phyloP scores from a whole-genome alignment of 2,329 filamentous ascomycete genomes.

The Xylaria sp. region DNA sequence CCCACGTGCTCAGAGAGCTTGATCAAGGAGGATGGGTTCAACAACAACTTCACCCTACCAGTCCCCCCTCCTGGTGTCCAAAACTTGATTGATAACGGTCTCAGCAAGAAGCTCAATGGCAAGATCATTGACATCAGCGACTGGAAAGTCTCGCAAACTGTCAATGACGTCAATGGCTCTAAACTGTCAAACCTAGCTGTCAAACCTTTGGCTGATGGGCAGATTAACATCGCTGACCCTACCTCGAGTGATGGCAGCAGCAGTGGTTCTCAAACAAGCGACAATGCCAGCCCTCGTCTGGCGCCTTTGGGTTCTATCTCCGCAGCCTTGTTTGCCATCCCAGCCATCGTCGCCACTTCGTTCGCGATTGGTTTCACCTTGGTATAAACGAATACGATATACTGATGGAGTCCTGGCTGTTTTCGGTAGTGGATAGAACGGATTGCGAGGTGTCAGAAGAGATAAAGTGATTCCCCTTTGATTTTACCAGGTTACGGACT shows the following conservation, averaged over 20 bases:
- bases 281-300: constrained; percentile 35
- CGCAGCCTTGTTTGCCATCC: constrained; percentile 31
- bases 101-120: constrained; percentile 71
- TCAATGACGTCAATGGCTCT: constrained; percentile 56
- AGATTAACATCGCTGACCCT: constrained; percentile 40
- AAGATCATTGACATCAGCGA: constrained; percentile 75
- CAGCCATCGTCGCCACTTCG: constrained; percentile 36
- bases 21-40: constrained; percentile 76
- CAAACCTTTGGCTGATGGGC: constrained; percentile 43
- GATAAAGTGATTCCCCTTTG: constrained; percentile 37
- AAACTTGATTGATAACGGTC: constrained; percentile 80
- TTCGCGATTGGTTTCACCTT: constrained; percentile 37
- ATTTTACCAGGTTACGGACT: constrained; percentile 32
- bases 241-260: constrained; percentile 4
- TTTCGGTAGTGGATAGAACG: constrained; percentile 35
- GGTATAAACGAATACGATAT: constrained; percentile 27
- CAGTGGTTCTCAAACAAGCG: constrained; percentile 16
- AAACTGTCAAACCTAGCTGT: constrained; percentile 60
- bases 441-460: constrained; percentile 36
- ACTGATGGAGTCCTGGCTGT: constrained; percentile 29
- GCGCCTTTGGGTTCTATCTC: constrained; percentile 32
- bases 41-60: constrained; percentile 82
- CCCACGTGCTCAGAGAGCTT: constrained; percentile 74
- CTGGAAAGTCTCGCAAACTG: constrained; percentile 64
- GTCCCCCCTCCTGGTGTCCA: constrained; percentile 73